phyloP scores from a whole-genome alignment of 306 rosid species.

The Vigna unguiculata region DNA sequence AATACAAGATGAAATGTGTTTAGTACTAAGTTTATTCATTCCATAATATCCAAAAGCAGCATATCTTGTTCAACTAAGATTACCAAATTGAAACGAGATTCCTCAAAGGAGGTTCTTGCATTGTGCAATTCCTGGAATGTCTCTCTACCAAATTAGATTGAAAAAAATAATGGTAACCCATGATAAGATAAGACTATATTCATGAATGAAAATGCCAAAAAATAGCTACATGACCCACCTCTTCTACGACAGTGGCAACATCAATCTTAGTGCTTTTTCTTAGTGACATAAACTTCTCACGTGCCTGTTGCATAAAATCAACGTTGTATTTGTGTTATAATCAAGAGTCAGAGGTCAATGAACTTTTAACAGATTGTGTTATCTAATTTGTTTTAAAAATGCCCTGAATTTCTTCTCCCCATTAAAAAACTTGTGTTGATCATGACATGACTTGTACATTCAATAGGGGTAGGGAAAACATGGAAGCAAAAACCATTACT shows the following conservation, averaged over 20 bases:
- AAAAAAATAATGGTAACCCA: slow-evolving; percentile 60
- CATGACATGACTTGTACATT: slow-evolving; percentile 7
- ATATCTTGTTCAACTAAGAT: slow-evolving; percentile 43
- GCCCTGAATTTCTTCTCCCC: neutral
- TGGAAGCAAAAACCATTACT: slow-evolving; percentile 29
- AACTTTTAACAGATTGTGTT: slow-evolving; percentile 7
- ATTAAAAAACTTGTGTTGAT: neutral
- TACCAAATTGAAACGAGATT: slow-evolving; percentile 91
- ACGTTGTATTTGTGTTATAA: slow-evolving; percentile 39
- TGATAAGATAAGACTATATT: slow-evolving; percentile 45
- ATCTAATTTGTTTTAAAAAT: slow-evolving; percentile 24
- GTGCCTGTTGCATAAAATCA: slow-evolving; percentile 66
- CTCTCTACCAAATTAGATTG: slow-evolving; percentile 76
- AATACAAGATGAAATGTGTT: slow-evolving; percentile 41
- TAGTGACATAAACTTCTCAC: slow-evolving; percentile 76
- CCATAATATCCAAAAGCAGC: slow-evolving; percentile 28
- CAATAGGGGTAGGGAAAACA: slow-evolving; percentile 24
- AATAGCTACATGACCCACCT: slow-evolving; percentile 55
- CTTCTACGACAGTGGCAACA: slow-evolving; percentile 64
- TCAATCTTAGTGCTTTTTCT: slow-evolving; percentile 77
- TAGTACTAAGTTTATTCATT: slow-evolving; percentile 30
- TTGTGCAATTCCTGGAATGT: slow-evolving; percentile 79
- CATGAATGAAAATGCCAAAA: slow-evolving; percentile 21
- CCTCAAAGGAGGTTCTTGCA: slow-evolving; percentile 75
- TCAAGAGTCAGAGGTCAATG: slow-evolving; percentile 18